Evolutionary conservation across 768 basidiomycete species (phyloP).

Genomic region (Boletus speciosus): DNA sequence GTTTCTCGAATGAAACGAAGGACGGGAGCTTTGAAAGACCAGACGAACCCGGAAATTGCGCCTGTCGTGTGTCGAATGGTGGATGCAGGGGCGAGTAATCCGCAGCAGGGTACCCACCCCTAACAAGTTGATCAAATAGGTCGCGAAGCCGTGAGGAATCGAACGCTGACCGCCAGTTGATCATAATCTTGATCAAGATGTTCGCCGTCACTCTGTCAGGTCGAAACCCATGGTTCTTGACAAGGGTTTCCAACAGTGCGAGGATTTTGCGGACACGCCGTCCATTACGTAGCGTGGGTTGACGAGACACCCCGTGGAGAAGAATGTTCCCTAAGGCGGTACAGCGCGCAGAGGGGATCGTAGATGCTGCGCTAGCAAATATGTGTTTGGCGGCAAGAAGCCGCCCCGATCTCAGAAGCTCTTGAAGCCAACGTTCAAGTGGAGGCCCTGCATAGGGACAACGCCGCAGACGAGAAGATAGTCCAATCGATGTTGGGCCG

Average conservation of each 20-base stretch:
- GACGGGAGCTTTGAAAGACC: slow-evolving; percentile 38
- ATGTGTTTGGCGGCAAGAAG: slow-evolving; percentile 43
- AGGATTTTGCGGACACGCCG: slow-evolving; percentile 44
- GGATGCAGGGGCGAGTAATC: slow-evolving; percentile 29
- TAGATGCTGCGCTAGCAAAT: slow-evolving; percentile 29
- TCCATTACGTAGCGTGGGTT: slow-evolving; percentile 36
- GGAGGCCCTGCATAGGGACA: slow-evolving; percentile 1
- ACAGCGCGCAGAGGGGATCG: slow-evolving; percentile 30
- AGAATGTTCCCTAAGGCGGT: slow-evolving; percentile 57
- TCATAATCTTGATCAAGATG: slow-evolving; percentile 57
- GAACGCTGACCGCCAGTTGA: slow-evolving; percentile 49
- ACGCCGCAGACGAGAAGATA: slow-evolving; percentile 17
- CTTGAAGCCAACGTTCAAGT: slow-evolving; percentile 19
- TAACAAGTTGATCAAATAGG: slow-evolving; percentile 64
- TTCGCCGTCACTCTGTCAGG: slow-evolving; percentile 72
- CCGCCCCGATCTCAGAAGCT: slow-evolving; percentile 34
- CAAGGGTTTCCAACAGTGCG: slow-evolving; percentile 41
- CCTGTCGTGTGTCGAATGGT: slow-evolving; percentile 44
- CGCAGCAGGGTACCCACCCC: slow-evolving; percentile 53
- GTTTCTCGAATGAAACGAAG: slow-evolving; percentile 51
- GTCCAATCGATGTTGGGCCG: slow-evolving; percentile 8
- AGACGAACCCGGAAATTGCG: slow-evolving; percentile 12
- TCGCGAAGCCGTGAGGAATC: slow-evolving; percentile 42
- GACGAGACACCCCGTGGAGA: slow-evolving; percentile 42
- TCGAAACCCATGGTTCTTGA: slow-evolving; percentile 43